Conservation (phyloP, 78 protist species). For the Dictyostelium discoideum region dicty_2.7 NC_007091.3:3291001-3291500, state of each 20-base stretch:
- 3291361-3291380: no score
- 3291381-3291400: no score
- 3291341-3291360: no score
- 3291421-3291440: no score
- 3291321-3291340: no score
- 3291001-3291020: constrained; percentile 6
- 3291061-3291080: not conserved
- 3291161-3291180: constrained; percentile 16
- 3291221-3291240: not conserved
- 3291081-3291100: not conserved
- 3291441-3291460: no score
- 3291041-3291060: not conserved
- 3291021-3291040: not conserved
- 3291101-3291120: not conserved
- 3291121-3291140: constrained; percentile 1
- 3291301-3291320: no score
- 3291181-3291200: not conserved
- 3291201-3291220: not conserved
- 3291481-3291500: no score
- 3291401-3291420: no score
- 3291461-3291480: no score
- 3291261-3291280: not conserved
- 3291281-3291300: not conserved
- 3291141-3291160: not conserved
- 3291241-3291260: not conserved